Evolutionary conservation across 305 asterid species (phyloP), one percentile per base, ranked within the genome.

Genomic region (Fraxinus platypoda): DNA sequence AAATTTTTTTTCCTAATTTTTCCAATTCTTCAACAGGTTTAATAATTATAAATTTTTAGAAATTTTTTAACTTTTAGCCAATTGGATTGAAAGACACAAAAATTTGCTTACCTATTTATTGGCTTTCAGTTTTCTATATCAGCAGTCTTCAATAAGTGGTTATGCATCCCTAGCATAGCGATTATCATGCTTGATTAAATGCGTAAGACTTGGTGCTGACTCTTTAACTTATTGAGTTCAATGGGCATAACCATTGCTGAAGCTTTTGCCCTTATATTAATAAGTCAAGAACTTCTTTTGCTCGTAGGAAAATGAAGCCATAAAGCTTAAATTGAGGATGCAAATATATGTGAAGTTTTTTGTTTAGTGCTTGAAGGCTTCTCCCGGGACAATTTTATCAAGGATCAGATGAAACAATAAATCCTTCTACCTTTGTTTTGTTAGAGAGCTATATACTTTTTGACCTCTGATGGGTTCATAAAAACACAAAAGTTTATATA

Each of bases 361-460:
- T 13, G 70, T 0, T 19, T 1, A 57, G 28, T 19, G 68, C 68
- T 7, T 21, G 70, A 59, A 23, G 70, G 70, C 70, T 59, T 59
- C 26, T 7, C 70, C 26, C 13, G 3, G 30, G 12, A 59, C 4
- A 19, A 8, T 19, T 21, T 23, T 59, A 59, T 6, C 12, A 23
- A 19, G 70, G 57, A 76, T 57, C 76, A 78, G 81, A 17, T 81
- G 35, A 78, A 81, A 35, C 75, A 83, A 81, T 30, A 71, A 68
- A 41, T 68, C 34, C 78, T 78, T 37, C 80, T 21, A 41, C 77
- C 28, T 30, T 78, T 83, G 23, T 46, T 72, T 25, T 30, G 68
- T 74, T 30, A 5, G 81, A 59, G 75, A 83, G 28, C n/a, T 71
- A 41, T 52, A 21, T 4, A 57, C 25, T 57, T 57, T 57, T 21